These are phyloP conservation scores for Serendipita sp. DNA, from an alignment of 768 basidiomycete genomes.

Conservation along the genomic window DNA sequence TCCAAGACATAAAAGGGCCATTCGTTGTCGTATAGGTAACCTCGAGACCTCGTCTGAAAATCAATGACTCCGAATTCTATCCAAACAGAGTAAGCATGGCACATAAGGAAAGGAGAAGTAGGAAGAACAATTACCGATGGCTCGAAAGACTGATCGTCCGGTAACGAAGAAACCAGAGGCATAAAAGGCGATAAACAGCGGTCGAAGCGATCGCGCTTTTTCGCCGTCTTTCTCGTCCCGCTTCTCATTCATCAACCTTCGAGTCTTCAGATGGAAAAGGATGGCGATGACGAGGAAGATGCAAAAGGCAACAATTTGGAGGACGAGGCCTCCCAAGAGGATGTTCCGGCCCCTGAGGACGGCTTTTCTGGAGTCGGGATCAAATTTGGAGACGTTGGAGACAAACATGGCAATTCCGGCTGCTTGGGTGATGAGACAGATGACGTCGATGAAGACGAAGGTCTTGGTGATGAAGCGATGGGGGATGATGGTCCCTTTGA, in stretches of 20 bases:
- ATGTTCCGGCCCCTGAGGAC: not conserved
- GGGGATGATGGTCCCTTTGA: slow-evolving; percentile 1
- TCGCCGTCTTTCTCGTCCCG: too few species aligned
- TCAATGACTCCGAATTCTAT: slow-evolving; percentile 10
- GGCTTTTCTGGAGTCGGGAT: not conserved
- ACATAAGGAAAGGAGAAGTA: too few species aligned
- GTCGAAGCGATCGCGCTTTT: not conserved
- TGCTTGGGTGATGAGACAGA: slow-evolving; percentile 10
- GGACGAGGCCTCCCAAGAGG: slow-evolving; percentile 8
- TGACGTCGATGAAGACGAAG: slow-evolving; percentile 10
- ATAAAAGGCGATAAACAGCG: slow-evolving; percentile 11
- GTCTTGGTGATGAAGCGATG: slow-evolving; percentile 10
- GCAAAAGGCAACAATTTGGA: slow-evolving; percentile 9
- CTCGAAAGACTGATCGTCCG: slow-evolving; percentile 8
- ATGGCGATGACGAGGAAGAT: slow-evolving; percentile 7
- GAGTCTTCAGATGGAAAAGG: not conserved
- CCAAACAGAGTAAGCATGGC: not conserved
- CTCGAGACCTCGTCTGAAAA: slow-evolving; percentile 1
- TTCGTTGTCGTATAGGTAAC: slow-evolving; percentile 10
- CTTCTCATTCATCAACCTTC: not conserved
- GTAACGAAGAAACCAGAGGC: slow-evolving; percentile 4
- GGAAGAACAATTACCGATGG: slow-evolving; percentile 3
- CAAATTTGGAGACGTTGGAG: not conserved
- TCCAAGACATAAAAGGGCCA: slow-evolving; percentile 12
- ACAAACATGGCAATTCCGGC: slow-evolving; percentile 7